phyloP scores from a whole-genome alignment of 495 filamentous ascomycete genomes.

The Aspergillus saccharolyticus region DNA sequence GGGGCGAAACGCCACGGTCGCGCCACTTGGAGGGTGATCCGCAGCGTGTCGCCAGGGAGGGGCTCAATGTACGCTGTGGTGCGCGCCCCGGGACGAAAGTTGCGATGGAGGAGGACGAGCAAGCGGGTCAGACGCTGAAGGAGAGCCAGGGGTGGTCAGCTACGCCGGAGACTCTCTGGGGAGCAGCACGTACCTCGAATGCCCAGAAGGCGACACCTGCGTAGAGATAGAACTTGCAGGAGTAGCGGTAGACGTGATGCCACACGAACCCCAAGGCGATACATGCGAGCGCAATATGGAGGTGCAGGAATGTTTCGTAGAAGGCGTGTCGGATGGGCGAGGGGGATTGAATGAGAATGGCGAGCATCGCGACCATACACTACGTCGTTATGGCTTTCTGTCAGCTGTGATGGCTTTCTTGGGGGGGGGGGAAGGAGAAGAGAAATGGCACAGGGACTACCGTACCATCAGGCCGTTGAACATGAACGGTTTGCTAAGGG shows the following conservation, averaged over 20 bases:
- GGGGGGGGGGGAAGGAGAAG: too few relatives aligned
- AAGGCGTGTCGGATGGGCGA: slow-evolving; percentile 67
- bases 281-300: slow-evolving; percentile 58
- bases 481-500: slow-evolving; percentile 9
- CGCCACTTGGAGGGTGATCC: slow-evolving; percentile 55
- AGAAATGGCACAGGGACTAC: too few relatives aligned
- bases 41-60: slow-evolving; percentile 31
- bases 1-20: slow-evolving; percentile 65
- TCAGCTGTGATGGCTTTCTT: too few relatives aligned
- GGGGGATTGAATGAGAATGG: slow-evolving; percentile 56
- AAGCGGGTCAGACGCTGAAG: slow-evolving; percentile 46
- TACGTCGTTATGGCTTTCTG: too few relatives aligned
- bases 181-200: slow-evolving; percentile 2
- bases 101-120: slow-evolving; percentile 57
- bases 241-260: slow-evolving; percentile 41
- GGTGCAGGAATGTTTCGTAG: slow-evolving; percentile 67
- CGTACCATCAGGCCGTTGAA: slow-evolving; percentile 34
- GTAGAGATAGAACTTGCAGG: slow-evolving; percentile 47
- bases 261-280: slow-evolving; percentile 51
- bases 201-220: slow-evolving; percentile 53
- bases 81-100: slow-evolving; percentile 12
- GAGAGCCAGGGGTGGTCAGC: too few relatives aligned
- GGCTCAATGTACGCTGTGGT: slow-evolving; percentile 26
- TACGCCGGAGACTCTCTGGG: too few relatives aligned
- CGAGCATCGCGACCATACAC: slow-evolving; percentile 44